Evolutionary conservation across 2,329 filamentous ascomycete genomes (phyloP), one percentile per base, ranked within the genome.

Genomic region (Elsinoe australis): DNA sequence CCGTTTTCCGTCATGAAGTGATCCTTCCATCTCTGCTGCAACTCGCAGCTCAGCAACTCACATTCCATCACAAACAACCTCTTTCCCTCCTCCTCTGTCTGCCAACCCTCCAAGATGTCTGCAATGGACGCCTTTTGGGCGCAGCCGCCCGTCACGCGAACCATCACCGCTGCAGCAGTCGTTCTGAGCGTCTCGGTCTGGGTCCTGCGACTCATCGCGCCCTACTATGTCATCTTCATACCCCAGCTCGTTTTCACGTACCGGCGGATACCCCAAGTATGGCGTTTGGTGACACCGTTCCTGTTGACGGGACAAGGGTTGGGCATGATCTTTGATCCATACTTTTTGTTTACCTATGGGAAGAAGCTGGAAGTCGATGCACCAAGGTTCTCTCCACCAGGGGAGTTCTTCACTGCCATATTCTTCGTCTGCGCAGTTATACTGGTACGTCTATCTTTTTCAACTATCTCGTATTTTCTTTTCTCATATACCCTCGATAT

Each of bases 351-450:
- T 70, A 82, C 77, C 54, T 94, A 92, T 68, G 71, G 83, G 57
- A 83, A 78, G 61, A 76, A 80, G 55, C 71, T 94, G 42, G 89
- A 95, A 71, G 75, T 68, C 33, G 74, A 76, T 54, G 85, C 83
- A 53, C 68, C 82, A 47, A 80, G 85, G 51, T 90, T 95, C 64
- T 68, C 73, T 33, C 74, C 77, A 56, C 84, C 84, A 50, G 88
- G 87, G 61, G 85, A 92, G 63, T 78, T 92, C 58, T 73, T 92
- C 53, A 82, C 82, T 69, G 95, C 94, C 63, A 69, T 94, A 57
- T 67, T 82, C 51, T 92, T 92, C 62, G 75, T 89, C 58, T 73
- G 76, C 56, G 67, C 69, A 45, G 68, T 83, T 59, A 90, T 92
- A 55, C 62, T 87, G 72, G 88, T 95, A 87, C 80, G 88, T 75